A percentile compares a stretch with the other conserved stretches of the same genome.
Evolutionary conservation across 169 alveolate genomes (phyloP).

Genomic region (Plasmodium vinckei): DNA sequence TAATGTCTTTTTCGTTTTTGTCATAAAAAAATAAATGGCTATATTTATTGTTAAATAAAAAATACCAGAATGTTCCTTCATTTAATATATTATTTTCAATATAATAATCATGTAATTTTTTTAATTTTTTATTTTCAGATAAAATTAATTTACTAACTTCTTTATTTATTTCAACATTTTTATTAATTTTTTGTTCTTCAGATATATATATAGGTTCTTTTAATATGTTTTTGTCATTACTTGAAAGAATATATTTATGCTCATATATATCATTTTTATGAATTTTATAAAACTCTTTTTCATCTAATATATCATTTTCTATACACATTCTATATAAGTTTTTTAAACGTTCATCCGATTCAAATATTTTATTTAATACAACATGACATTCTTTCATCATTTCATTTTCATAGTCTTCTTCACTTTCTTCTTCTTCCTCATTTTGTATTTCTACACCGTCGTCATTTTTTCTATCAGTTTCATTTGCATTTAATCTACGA

Average conservation of each 20-base stretch:
- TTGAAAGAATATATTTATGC: conserved; percentile 7
- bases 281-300: conserved; percentile 49
- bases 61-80: conserved; percentile 66
- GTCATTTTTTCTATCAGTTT: not conserved
- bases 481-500: not conserved
- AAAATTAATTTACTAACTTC: conserved; percentile 45
- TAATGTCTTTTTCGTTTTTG: conserved; percentile 61
- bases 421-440: not conserved
- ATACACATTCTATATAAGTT: conserved; percentile 53
- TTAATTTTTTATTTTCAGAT: conserved; percentile 50
- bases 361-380: conserved; percentile 21
- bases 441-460: not conserved
- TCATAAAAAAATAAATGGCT: conserved; percentile 72
- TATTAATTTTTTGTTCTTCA: conserved; percentile 49
- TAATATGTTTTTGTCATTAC: conserved; percentile 21
- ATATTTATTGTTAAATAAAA: conserved; percentile 62
- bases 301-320: conserved; percentile 47
- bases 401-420: not conserved
- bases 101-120: conserved; percentile 63
- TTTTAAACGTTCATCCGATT: conserved; percentile 26
- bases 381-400: conserved; percentile 12
- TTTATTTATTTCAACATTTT: conserved; percentile 64
- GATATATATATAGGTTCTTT: conserved; percentile 61
- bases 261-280: conserved; percentile 55
- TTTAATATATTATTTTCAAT: conserved; percentile 51